Evolutionary conservation across 306 rosid species (phyloP), one percentile per base, ranked within the genome.

Genomic region (Gastrolobium villosum): DNA sequence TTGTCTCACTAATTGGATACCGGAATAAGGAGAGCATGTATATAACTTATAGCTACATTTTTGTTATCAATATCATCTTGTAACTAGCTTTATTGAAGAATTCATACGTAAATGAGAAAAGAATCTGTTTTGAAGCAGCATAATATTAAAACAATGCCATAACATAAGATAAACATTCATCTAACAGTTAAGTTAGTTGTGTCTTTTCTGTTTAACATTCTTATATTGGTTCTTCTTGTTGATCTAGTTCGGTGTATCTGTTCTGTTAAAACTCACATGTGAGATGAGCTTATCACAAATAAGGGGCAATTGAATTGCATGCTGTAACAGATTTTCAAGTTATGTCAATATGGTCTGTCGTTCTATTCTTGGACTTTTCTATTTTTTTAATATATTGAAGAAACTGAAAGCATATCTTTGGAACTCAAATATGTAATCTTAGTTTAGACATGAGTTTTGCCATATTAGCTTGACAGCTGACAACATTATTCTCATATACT

Each of bases 11-110:
- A 74, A 55, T 90, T 7, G 99, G 99, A 72, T 96, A 86, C 70
- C 93, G 99, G 96, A 96, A 87, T 89, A 89, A 60, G 97, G 77
- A 35, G 99, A 96, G 59, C 97, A 96, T 88, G 94, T 90, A 80
- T 30, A 52, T 72, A 37, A 69, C n/a, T 56, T 73, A 36, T 36
- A 67, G 54, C 69, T 46, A 72, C 69, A 8, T 31, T 31, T 72
- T 13, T 20, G 75, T 52, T 53, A 50, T 11, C 36, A 35, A 14
- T 15, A 46, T 81, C 32, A 70, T 76, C 37, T 45, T 70, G 60
- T 57, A 49, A 5, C 57, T 56, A 73, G n/a, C 56, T 65, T 31
- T 37, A 10, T 70, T 40, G 41, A 32, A 72, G 36, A 40, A 26
- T n/a, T 54, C 67, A 56, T 78, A 48, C 44, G 32, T 14, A 13